Conservation (phyloP, 1,284 basidiomycete species). For the Cutaneotrichosporon sp. region DNA sequence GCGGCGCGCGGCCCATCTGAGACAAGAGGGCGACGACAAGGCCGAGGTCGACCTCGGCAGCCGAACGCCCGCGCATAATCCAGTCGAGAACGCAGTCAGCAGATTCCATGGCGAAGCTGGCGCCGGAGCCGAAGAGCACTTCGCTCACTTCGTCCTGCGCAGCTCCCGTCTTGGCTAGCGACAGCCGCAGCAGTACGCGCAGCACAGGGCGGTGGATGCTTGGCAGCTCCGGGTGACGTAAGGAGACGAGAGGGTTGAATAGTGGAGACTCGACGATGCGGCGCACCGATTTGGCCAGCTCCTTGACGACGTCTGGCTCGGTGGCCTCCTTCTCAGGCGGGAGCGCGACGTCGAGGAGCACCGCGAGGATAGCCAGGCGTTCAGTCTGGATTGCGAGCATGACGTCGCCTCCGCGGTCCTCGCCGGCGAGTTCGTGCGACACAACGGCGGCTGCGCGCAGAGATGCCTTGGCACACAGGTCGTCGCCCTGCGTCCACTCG, state of each 20-base stretch:
- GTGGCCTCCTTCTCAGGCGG: slow-evolving; percentile 60
- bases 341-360: slow-evolving; percentile 67
- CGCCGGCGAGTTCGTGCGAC: slow-evolving; percentile 66
- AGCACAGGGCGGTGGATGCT: slow-evolving; percentile 79
- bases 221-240: slow-evolving; percentile 65
- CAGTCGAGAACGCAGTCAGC: slow-evolving; percentile 43
- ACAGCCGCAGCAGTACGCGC: slow-evolving; percentile 73
- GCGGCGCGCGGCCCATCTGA: slow-evolving; percentile 33
- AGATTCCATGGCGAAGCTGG: slow-evolving; percentile 40
- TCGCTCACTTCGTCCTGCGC: slow-evolving; percentile 25
- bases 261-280: slow-evolving; percentile 69
- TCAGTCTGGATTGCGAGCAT: slow-evolving; percentile 78
- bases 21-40: slow-evolving; percentile 42
- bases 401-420: slow-evolving; percentile 74
- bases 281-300: slow-evolving; percentile 65
- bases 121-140: slow-evolving; percentile 36
- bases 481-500: slow-evolving; percentile 65
- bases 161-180: slow-evolving; percentile 21
- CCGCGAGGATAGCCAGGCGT: slow-evolving; percentile 69
- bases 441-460: slow-evolving; percentile 64
- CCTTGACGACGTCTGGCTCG: slow-evolving; percentile 41
- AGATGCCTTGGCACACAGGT: slow-evolving; percentile 59
- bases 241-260: slow-evolving; percentile 71
- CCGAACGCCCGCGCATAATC: slow-evolving; percentile 23
- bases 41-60: slow-evolving; percentile 34